Conservation (phyloP, 2,329 filamentous ascomycete genomes). For the Colletotrichum cereale region DNA sequence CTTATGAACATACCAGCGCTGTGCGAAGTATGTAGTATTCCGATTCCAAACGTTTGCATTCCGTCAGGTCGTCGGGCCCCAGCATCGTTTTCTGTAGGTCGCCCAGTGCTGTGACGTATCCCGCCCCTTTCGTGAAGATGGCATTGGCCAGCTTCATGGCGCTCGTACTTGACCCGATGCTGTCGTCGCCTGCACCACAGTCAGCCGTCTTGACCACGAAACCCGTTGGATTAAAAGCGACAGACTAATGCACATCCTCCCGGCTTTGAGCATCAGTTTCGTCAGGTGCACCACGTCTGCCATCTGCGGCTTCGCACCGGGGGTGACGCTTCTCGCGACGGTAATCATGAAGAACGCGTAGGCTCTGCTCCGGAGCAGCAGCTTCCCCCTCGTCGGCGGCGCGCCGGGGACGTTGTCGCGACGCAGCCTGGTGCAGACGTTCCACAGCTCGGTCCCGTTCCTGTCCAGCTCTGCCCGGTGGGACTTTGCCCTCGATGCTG, state of each 20-base stretch:
- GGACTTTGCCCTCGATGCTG: not conserved
- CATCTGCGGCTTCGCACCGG: slow-evolving; percentile 40
- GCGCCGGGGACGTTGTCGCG: slow-evolving; percentile 48
- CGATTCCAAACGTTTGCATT: slow-evolving; percentile 57
- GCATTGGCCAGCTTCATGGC: slow-evolving; percentile 60
- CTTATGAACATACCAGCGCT: slow-evolving; percentile 66
- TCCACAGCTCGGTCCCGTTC: slow-evolving; percentile 74
- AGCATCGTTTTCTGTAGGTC: slow-evolving; percentile 45
- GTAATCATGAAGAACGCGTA: slow-evolving; percentile 79
- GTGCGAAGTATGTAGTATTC: slow-evolving; percentile 77
- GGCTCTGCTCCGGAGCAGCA: slow-evolving; percentile 58
- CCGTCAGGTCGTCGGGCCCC: slow-evolving; percentile 48
- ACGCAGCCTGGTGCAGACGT: slow-evolving; percentile 68
- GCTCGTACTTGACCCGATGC: slow-evolving; percentile 56
- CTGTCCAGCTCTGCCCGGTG: slow-evolving; percentile 61
- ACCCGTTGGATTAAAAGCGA: slow-evolving; percentile 40
- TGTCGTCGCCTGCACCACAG: slow-evolving; percentile 56
- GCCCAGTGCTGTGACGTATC: slow-evolving; percentile 61
- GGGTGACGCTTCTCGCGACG: slow-evolving; percentile 57
- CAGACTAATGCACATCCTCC: slow-evolving; percentile 72
- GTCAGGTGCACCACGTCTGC: slow-evolving; percentile 68
- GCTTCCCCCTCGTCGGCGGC: slow-evolving; percentile 44
- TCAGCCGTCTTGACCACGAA: slow-evolving; percentile 20
- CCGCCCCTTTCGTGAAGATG: slow-evolving; percentile 73
- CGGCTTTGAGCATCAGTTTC: slow-evolving; percentile 75